Percentiles rank a stretch among this genome's conserved stretches.
phyloP scores from a whole-genome alignment of 768 basidiomycete species.

The Mycena polygramma region DNA sequence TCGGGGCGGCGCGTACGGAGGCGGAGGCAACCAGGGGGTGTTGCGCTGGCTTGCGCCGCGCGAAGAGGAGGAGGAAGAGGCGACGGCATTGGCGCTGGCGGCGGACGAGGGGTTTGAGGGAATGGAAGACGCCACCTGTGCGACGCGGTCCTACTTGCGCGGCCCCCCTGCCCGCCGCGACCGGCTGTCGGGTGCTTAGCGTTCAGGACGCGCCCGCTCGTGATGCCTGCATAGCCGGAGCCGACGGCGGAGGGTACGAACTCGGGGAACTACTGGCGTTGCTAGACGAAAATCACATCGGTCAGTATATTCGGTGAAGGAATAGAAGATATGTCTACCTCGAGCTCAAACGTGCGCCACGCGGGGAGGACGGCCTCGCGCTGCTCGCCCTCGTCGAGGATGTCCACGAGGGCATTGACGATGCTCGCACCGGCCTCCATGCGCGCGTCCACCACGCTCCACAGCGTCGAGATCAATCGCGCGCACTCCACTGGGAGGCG shows the following conservation, averaged over 20 bases:
- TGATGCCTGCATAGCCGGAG: constrained; percentile 81
- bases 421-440: constrained; percentile 71
- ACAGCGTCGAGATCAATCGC: constrained; percentile 93
- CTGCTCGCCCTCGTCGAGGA: constrained; percentile 89
- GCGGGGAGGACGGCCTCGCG: constrained; percentile 78
- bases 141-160: constrained; percentile 49
- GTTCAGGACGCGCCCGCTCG: constrained; percentile 86
- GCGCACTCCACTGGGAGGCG: constrained; percentile 79
- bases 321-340: constrained; percentile 60
- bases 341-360: constrained; percentile 88
- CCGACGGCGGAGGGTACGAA: constrained; percentile 70
- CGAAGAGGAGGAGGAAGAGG: too few species aligned
- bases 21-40: too few species aligned
- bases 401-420: constrained; percentile 77
- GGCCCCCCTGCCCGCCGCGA: constrained; percentile 65
- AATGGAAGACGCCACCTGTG: too few species aligned
- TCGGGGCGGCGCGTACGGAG: too few species aligned
- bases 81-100: too few species aligned
- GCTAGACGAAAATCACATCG: constrained; percentile 65
- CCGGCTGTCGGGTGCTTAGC: constrained; percentile 82
- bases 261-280: constrained; percentile 89
- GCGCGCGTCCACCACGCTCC: constrained; percentile 77
- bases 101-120: too few species aligned
- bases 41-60: too few species aligned
- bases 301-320: background rate